phyloP scores from a whole-genome alignment of 2,329 filamentous ascomycete genomes.

The Fusarium sp. region DNA sequence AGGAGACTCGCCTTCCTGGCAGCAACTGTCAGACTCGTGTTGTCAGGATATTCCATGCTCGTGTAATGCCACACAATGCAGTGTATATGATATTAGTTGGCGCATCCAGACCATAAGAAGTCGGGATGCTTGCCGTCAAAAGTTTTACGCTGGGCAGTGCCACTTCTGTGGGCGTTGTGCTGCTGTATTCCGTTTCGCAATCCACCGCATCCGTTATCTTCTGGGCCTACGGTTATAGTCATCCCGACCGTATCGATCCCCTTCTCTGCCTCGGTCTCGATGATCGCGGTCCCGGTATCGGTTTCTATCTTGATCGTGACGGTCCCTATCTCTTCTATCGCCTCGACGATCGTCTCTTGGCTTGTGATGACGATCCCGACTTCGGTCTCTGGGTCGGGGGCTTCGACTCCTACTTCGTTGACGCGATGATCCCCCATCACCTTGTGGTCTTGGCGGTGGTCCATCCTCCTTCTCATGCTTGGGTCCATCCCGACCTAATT shows the following conservation, averaged over 20 bases:
- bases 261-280: conserved; percentile 35
- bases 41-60: conserved; percentile 30
- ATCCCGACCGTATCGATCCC: conserved; percentile 40
- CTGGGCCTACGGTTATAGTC: conserved; percentile 38
- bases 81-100: conserved; percentile 33
- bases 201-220: conserved; percentile 35
- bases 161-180: conserved; percentile 26
- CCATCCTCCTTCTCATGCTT: conserved; percentile 41
- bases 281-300: conserved; percentile 51
- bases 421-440: conserved; percentile 13
- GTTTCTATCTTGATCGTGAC: conserved; percentile 45
- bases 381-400: conserved; percentile 36
- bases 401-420: conserved; percentile 38
- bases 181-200: conserved; percentile 32
- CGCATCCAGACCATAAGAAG: conserved; percentile 12
- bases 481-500: conserved; percentile 57
- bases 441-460: conserved; percentile 15
- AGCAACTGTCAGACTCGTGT: conserved; percentile 34
- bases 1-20: conserved; percentile 7
- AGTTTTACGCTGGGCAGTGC: conserved; percentile 15
- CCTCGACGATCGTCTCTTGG: conserved; percentile 43
- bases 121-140: conserved; percentile 33
- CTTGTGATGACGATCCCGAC: conserved; percentile 46
- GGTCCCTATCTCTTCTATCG: conserved; percentile 46
- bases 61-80: conserved; percentile 36